These are phyloP conservation scores for Candida pseudofarinosa DNA, from an alignment of 805 yeast species.

Conservation along the genomic window DNA sequence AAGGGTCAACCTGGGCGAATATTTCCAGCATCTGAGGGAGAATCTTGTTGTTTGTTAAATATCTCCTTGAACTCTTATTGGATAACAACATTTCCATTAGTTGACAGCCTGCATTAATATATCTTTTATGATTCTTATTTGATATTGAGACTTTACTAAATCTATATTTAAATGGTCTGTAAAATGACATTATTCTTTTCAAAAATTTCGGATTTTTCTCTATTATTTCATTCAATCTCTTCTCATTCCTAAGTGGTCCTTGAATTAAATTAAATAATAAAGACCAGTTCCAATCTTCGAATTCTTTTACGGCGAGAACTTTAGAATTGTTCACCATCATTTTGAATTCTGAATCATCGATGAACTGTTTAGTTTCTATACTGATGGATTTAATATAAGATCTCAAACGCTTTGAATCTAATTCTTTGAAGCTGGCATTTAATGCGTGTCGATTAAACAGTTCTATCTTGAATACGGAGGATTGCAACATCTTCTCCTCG, in stretches of 20 bases:
- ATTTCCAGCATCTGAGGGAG: conserved; percentile 88
- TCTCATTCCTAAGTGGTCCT: conserved; percentile 77
- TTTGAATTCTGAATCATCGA: conserved; percentile 66
- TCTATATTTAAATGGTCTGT: conserved; percentile 84
- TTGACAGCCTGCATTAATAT: conserved; percentile 70
- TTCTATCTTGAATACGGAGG: conserved; percentile 47
- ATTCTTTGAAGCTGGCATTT: conserved; percentile 21
- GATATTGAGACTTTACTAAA: conserved; percentile 46
- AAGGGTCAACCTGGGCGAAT: conserved; percentile 78
- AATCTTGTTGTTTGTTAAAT: conserved; percentile 67
- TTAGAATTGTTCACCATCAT: conserved; percentile 62
- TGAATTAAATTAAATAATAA: conserved; percentile 64
- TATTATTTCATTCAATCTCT: conserved; percentile 70
- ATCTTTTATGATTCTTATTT: conserved; percentile 45
- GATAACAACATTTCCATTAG: conserved; percentile 63
- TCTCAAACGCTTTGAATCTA: conserved; percentile 14
- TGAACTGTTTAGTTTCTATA: conserved; percentile 18
- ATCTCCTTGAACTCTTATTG: conserved; percentile 61
- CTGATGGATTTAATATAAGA: conserved; percentile 17
- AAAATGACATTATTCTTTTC: conserved; percentile 80
- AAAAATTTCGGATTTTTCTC: conserved; percentile 76
- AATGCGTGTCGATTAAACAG: conserved; percentile 28
- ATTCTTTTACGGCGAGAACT: conserved; percentile 75
- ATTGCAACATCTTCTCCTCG: conserved; percentile 18
- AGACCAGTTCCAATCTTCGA: conserved; percentile 84